Base-by-base conservation (phyloP, 2,329 filamentous ascomycete genomes). In the Clathrospora elynae region DNA sequence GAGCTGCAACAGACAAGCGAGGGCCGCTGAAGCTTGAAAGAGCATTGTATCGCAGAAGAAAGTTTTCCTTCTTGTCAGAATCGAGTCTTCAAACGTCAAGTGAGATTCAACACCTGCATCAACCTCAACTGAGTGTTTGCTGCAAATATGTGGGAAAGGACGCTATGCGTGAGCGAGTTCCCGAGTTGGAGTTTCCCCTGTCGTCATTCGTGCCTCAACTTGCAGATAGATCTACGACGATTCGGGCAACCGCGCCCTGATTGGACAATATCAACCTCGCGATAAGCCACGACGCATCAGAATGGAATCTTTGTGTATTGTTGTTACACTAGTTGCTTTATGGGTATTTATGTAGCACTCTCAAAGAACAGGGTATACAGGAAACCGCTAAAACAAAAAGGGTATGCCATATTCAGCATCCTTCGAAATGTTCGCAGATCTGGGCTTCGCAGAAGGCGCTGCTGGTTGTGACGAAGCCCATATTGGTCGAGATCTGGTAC, bases 391-490 rank as follows among this genome's bases (percentile, higher is more conserved):
- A 41, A 8, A 5, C 10, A 24, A n/a, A 29, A 19, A 7, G 20
- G 4, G 6, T n/a, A n/a, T 12, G 23, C 20, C 3, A 11, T 18
- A 35, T 6, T 42, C 25, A 46, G 11, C 22, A 34, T 10, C 35
- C 26, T 12, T 33, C 28, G n/a, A 23, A 22, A 28, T 31, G 42
- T 12, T 50, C 40, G 37, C 13, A 46, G 7, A 59, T 33, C 20
- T 50, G 38, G 9, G 62, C 57, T 10, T 58, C 51, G 32, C 53
- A 62, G 17, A 64, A 71, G 6, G 63, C 56, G 29, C 57, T 51
- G 46, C 70, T 72, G 40, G 63, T 65, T 2, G 67, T 69, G 5
- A 73, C 71, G 43, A 73, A 74, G 14, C 71, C 71, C 66, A 73
- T 70, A 51, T 73, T 73, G 12, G 66, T 71, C 6, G 68, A 64